Conservation (phyloP, 2,329 filamentous ascomycete species). For the Fusarium sambucinum region DNA sequence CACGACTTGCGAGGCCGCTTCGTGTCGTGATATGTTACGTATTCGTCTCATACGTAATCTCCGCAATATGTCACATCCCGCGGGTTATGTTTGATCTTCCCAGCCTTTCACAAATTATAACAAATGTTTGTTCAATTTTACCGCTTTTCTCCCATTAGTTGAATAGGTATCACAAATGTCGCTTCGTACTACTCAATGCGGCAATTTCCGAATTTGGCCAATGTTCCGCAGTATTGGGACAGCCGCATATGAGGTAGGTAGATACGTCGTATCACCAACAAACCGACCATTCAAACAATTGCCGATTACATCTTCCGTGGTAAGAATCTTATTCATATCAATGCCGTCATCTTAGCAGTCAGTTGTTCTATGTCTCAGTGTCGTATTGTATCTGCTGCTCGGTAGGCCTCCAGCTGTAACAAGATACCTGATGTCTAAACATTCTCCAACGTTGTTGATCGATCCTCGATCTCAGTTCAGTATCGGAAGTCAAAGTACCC, state of each 20-base stretch:
- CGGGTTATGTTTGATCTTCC: conserved; percentile 24
- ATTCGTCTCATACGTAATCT: conserved; percentile 31
- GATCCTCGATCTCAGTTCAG: conserved; percentile 20
- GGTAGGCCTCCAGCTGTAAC: not conserved
- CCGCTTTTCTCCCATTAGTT: conserved; percentile 7
- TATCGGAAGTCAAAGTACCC: conserved; percentile 33
- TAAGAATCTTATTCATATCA: conserved; percentile 3
- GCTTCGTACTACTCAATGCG: conserved; percentile 11
- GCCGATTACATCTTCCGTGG: not conserved
- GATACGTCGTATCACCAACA: conserved; percentile 8
- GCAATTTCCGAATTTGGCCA: conserved; percentile 17
- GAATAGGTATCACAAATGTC: conserved; percentile 1
- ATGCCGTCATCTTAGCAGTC: not conserved
- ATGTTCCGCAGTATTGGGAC: conserved; percentile 10
- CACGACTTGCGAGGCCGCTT: not conserved
- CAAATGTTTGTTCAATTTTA: not conserved
- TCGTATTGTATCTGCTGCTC: conserved; percentile 1
- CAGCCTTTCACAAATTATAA: not conserved
- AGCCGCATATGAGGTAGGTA: not conserved
- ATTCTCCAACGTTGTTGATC: conserved; percentile 15
- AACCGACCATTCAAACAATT: conserved; percentile 7
- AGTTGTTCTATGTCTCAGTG: not conserved
- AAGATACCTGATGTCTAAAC: conserved; percentile 3
- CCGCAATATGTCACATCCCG: conserved; percentile 22
- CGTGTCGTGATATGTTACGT: conserved; percentile 20